A percentile compares a stretch with the other conserved stretches of the same genome.
These are phyloP conservation scores for Beauveria bassiana DNA, from an alignment of 2,329 filamentous ascomycete genomes.

Conservation along the genomic window DNA sequence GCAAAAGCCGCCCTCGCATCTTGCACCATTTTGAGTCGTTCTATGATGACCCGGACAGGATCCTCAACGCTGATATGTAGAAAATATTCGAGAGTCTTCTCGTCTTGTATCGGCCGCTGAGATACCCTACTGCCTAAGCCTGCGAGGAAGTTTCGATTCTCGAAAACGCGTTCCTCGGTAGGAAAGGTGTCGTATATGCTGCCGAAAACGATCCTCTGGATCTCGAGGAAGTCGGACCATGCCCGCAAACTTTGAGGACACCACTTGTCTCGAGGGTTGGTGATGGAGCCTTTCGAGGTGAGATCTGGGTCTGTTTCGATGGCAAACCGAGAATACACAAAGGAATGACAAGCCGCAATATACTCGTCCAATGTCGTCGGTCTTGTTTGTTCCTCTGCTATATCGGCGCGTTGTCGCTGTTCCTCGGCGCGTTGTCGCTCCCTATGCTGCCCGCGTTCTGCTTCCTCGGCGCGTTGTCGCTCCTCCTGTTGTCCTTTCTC, in stretches of 20 bases:
- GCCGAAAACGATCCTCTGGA: neutral
- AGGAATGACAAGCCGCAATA: neutral
- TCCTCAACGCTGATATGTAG: slow-evolving; percentile 22
- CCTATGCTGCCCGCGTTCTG: too few species aligned
- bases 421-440: too few species aligned
- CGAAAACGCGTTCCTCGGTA: too few species aligned
- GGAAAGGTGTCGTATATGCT: too few species aligned
- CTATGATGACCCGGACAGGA: slow-evolving; percentile 23
- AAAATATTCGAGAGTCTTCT: slow-evolving; percentile 25
- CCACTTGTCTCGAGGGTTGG: neutral
- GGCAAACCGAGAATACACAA: slow-evolving; percentile 16
- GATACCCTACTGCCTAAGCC: slow-evolving; percentile 18
- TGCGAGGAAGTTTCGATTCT: neutral
- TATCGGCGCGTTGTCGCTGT: too few species aligned
- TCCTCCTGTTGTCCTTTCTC: too few species aligned
- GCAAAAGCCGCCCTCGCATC: slow-evolving; percentile 17
- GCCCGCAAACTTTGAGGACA: neutral
- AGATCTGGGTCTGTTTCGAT: neutral
- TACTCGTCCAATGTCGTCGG: neutral
- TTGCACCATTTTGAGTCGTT: slow-evolving; percentile 20
- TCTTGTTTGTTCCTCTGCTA: neutral
- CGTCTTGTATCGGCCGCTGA: slow-evolving; percentile 15
- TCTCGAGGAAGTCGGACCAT: neutral
- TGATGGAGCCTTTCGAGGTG: neutral
- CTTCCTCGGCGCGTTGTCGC: too few species aligned